These are phyloP conservation scores for Lentinula guzmanii DNA, from an alignment of 768 basidiomycete species.

Conservation along the genomic window DNA sequence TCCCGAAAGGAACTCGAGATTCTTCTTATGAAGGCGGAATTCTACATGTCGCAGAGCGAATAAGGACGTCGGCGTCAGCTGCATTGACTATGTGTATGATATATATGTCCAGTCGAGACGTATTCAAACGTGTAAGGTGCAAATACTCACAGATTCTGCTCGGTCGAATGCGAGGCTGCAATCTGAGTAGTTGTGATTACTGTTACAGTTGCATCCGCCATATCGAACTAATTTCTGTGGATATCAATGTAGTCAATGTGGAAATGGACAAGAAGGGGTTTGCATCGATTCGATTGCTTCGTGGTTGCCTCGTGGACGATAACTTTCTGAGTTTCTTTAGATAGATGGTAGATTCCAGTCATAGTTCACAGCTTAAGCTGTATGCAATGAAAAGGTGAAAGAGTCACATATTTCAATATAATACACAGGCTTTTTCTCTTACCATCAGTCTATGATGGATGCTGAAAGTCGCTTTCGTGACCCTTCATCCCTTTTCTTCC, in stretches of 20 bases:
- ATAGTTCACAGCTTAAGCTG: too few species aligned
- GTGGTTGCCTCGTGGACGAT: background rate
- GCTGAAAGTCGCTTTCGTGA: conserved; percentile 24
- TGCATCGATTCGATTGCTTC: background rate
- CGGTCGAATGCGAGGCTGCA: background rate
- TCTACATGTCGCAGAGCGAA: background rate
- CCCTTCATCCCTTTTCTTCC: conserved; percentile 47
- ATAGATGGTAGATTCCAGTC: too few species aligned
- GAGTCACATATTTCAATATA: too few species aligned
- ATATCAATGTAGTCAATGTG: too few species aligned
- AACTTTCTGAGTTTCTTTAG: too few species aligned
- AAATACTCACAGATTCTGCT: background rate
- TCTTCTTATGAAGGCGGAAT: conserved; percentile 5
- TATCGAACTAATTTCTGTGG: background rate
- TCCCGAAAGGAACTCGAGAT: background rate
- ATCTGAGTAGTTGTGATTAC: background rate
- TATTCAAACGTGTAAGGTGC: background rate
- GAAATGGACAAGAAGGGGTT: background rate
- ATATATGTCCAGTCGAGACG: background rate
- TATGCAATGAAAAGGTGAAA: too few species aligned
- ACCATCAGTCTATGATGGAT: background rate
- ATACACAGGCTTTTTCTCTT: too few species aligned
- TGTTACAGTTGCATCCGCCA: background rate
- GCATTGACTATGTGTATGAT: background rate
- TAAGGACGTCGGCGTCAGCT: background rate